These are phyloP conservation scores for Warburgia ugandensis DNA, from an alignment of 164 flowering plant species.

Conservation along the genomic window DNA sequence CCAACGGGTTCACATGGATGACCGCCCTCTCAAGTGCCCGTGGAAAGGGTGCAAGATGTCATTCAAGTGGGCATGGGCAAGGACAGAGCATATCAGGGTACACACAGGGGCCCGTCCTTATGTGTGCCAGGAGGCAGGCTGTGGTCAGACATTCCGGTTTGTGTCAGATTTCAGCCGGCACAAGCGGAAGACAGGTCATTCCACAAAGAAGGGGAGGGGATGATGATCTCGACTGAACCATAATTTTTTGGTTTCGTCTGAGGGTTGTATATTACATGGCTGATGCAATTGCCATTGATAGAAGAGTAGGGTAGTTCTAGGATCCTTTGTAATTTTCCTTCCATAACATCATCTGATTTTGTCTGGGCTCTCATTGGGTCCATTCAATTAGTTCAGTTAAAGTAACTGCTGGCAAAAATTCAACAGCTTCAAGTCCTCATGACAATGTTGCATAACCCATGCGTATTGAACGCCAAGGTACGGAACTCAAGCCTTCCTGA, in stretches of 20 bases:
- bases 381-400: slow-evolving; percentile 11
- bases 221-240: background rate
- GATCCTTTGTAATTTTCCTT: slow-evolving; percentile 6
- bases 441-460: background rate
- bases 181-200: slow-evolving; percentile 96
- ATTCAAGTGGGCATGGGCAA: slow-evolving; percentile 99
- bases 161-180: slow-evolving; percentile 99
- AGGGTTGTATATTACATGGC: slow-evolving; percentile 14
- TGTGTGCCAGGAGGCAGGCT: slow-evolving; percentile 66
- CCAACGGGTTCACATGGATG: slow-evolving; percentile 82
- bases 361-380: slow-evolving; percentile 19
- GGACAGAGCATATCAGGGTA: slow-evolving; percentile 95
- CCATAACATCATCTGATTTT: slow-evolving; percentile 7
- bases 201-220: slow-evolving; percentile 17
- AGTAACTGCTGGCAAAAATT: slow-evolving; percentile 11
- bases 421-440: slow-evolving; percentile 2
- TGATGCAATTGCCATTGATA: slow-evolving; percentile 14
- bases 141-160: slow-evolving; percentile 94
- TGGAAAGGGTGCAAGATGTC: slow-evolving; percentile 99
- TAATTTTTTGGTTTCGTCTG: background rate
- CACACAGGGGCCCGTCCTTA: slow-evolving; percentile 98
- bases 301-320: slow-evolving; percentile 6
- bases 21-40: slow-evolving; percentile 91
- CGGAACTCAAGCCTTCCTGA: background rate
- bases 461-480: background rate